These are phyloP conservation scores for Phytophthora pisi DNA, from an alignment of 352 stramenopile species.

Conservation along the genomic window DNA sequence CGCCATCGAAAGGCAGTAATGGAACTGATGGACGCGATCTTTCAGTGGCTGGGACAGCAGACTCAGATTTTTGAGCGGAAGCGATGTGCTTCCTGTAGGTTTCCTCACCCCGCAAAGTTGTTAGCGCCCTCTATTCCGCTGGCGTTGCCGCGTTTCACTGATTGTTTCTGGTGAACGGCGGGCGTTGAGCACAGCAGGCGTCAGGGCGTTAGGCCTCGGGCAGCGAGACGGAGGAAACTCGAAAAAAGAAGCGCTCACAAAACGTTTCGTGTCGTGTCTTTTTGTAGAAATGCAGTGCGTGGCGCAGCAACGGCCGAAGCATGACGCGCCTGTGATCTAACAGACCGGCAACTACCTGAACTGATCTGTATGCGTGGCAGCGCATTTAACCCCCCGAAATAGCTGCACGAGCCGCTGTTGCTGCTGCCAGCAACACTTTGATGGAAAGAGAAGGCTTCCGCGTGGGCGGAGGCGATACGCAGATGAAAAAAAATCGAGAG, in stretches of 20 bases:
- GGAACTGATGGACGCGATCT: constrained; percentile 20
- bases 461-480: background rate
- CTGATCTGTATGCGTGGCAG: constrained; percentile 1
- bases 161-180: constrained; percentile 29
- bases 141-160: constrained; percentile 20
- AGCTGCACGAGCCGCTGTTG: background rate
- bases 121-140: constrained; percentile 4
- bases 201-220: background rate
- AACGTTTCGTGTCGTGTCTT: constrained; percentile 18
- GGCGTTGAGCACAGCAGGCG: constrained; percentile 12
- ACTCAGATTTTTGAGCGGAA: constrained; percentile 8
- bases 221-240: background rate
- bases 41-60: constrained; percentile 10
- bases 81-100: background rate
- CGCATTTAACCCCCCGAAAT: constrained; percentile 9
- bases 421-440: background rate
- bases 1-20: constrained; percentile 2
- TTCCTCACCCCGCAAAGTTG: background rate
- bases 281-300: constrained; percentile 16
- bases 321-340: too few species aligned
- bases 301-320: background rate
- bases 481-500: background rate
- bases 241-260: constrained; percentile 23
- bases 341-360: background rate
- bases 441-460: background rate